Base-by-base conservation (phyloP, 176 grass and related monocot species). In the Avena atlantica region DNA sequence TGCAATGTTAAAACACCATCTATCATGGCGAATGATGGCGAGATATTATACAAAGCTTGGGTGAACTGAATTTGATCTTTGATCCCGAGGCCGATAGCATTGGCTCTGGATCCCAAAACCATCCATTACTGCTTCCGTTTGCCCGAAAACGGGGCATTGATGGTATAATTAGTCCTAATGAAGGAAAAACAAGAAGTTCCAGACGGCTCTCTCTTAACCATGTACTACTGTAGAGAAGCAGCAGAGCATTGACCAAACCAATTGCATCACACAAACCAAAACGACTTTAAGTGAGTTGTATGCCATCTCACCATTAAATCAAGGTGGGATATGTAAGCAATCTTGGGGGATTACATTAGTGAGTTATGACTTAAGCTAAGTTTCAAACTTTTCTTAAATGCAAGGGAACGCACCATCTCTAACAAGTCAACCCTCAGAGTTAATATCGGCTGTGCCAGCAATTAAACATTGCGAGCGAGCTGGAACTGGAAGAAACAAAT, bases 391-490 rank as follows among this genome's bases (percentile, higher is more conserved):
- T 82, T 85, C 64, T 72, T 82, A 82, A 83, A 71, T 70, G n/a
- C 20, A 84, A 88, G 77, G 77, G 62, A 55, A 55, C 64, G 71
- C 71, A 82, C 64, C 84, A 88, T 82, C 53, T 91, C 49, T 60
- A 91, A 58, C 76, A 91, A 90, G 94, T 96, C 91, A 96, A 96
- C 89, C 37, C 10, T 89, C 75, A 51, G 87, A 93, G 89, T 95
- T 91, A 93, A 87, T 93, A 85, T 86, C 83, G 21, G 12, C 56
- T 89, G 86, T 83, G 9, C 9, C 83, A 89, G 88, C 83, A 93
- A 89, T 95, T 90, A 93, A 91, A 86, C 67, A 61, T 51, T 69
- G 78, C 85, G 86, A 89, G 78, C 87, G 86, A 89, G 89, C 90
- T 84, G 81, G 81, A 84, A 88, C 85, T 42, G 68, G 87, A 83